Conservation (phyloP, 306 rosid species). For the Gastrolobium villosum region DNA sequence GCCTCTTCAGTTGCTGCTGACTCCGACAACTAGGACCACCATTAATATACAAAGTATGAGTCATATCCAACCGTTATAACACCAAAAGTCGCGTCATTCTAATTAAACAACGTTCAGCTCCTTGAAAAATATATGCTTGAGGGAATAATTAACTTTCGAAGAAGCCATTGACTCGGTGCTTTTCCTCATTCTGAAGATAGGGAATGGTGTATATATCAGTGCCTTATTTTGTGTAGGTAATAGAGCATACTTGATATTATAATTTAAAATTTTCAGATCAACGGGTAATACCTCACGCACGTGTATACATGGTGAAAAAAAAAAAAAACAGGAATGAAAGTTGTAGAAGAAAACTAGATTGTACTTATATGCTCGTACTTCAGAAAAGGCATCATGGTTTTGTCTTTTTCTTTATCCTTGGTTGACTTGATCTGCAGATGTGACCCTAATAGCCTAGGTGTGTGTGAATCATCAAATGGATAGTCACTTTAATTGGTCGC, state of each 20-base stretch:
- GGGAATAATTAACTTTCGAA: slow-evolving; percentile 16
- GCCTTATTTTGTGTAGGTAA: slow-evolving; percentile 40
- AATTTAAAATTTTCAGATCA: slow-evolving; percentile 21
- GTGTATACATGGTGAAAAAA: not conserved
- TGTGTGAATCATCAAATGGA: slow-evolving; percentile 23
- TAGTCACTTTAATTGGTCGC: slow-evolving; percentile 45
- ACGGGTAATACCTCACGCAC: not conserved
- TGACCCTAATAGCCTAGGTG: slow-evolving; percentile 23
- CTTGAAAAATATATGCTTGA: slow-evolving; percentile 5
- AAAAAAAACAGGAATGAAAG: not conserved
- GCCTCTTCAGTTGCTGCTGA: too few species aligned
- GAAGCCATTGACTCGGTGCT: slow-evolving; percentile 20
- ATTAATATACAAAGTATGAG: too few species aligned
- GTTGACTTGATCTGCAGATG: slow-evolving; percentile 30
- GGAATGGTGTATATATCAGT: not conserved
- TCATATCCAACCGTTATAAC: too few species aligned
- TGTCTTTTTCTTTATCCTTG: not conserved
- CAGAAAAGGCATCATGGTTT: not conserved
- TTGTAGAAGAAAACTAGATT: slow-evolving; percentile 9
- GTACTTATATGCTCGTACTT: not conserved
- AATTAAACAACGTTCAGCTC: slow-evolving; percentile 38
- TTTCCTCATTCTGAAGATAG: not conserved
- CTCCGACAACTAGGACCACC: too few species aligned
- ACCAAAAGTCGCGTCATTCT: slow-evolving; percentile 40
- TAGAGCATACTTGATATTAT: slow-evolving; percentile 8